A percentile compares a stretch with the other conserved stretches of the same genome.
Evolutionary conservation across 192 early-diverging fungal species (phyloP).

Genomic region (Linnemannia elongata): DNA sequence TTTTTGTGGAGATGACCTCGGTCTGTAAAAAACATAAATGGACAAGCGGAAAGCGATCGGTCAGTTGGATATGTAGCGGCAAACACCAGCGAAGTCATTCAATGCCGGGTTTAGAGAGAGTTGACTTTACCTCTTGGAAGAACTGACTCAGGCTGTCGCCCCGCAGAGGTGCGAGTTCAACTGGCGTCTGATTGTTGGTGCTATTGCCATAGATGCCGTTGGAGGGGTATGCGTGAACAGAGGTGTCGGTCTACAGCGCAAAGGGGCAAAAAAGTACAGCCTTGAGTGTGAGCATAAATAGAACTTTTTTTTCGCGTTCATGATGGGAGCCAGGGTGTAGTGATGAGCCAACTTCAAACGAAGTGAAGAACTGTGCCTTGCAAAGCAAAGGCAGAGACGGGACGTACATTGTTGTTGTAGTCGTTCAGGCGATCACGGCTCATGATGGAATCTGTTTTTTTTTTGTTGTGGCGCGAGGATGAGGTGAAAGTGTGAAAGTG

Average conservation of each 20-base stretch:
- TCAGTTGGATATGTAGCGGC: not conserved
- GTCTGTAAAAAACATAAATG: slow-evolving; percentile 17
- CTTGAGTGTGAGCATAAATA: not conserved
- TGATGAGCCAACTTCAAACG: not conserved
- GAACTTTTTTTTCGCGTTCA: not conserved
- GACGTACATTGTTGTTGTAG: slow-evolving; percentile 42
- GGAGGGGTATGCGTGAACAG: slow-evolving; percentile 9
- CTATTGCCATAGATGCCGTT: slow-evolving; percentile 8
- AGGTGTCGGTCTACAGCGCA: slow-evolving; percentile 1
- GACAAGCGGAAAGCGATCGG: not conserved
- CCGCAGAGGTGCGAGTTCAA: slow-evolving; percentile 45
- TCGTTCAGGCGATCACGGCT: slow-evolving; percentile 55
- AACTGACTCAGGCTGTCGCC: slow-evolving; percentile 43
- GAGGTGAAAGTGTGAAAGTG: not conserved
- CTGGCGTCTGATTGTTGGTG: slow-evolving; percentile 15
- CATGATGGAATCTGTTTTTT: slow-evolving; percentile 7
- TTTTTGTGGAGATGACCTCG: slow-evolving; percentile 50
- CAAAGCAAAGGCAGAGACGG: not conserved
- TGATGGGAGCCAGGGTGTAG: not conserved
- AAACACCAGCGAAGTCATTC: not conserved
- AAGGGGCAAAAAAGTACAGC: not conserved
- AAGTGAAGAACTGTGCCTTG: not conserved
- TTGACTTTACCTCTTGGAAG: slow-evolving; percentile 43
- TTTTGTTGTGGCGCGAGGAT: not conserved
- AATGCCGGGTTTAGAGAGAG: not conserved